Evolutionary conservation across 2,329 filamentous ascomycete species (phyloP), one percentile per base, ranked within the genome.

Genomic region (Alternaria sp.): DNA sequence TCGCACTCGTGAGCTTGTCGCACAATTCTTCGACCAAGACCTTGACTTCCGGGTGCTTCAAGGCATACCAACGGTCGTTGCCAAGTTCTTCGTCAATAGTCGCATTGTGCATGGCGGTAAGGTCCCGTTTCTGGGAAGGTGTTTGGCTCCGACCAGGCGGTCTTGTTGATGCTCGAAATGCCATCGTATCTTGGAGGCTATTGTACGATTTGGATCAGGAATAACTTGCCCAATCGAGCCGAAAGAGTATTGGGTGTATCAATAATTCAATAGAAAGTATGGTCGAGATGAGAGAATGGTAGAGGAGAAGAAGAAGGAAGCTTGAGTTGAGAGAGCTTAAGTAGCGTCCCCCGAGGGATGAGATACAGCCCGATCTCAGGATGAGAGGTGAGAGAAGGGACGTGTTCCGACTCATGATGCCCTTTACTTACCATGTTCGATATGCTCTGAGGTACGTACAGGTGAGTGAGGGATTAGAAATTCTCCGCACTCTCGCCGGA

Each of bases 1-100:
- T 55, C 9, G 44, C 8, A 0, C 12, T 15, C 2, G 59, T 45
- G 11, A 69, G 52, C 0, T 23, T 28, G 10, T 47, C 44, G 47
- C 67, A 68, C 43, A 61, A 12, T 5, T 52, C 7, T 13, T 23
- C 15, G 8, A 56, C 51, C 11, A 44, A 3, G 9, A 10, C 19
- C 2, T 8, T 51, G 12, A 63, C 47, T 1, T 51, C 32, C 5
- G 59, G 44, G 5, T 49, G 65, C 0, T 65, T 52, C 11, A 69
- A 40, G 2, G 49, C 32, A 23, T 60, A 64, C 60, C 62, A 65
- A 1, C 45, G 40, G 32, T 67, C 21, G n/a, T 63, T 21, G 2
- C 57, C 49, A 23, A 60, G 44, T 28, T 56, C 19, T 32, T 67
- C 51, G 6, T 49, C 40, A 11, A 47, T 26, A 1, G n/a, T 26